A percentile compares a stretch with the other conserved stretches of the same genome.
Evolutionary conservation across 805 yeast species (phyloP).

Genomic region (Maudiozyma serrabonitensis): DNA sequence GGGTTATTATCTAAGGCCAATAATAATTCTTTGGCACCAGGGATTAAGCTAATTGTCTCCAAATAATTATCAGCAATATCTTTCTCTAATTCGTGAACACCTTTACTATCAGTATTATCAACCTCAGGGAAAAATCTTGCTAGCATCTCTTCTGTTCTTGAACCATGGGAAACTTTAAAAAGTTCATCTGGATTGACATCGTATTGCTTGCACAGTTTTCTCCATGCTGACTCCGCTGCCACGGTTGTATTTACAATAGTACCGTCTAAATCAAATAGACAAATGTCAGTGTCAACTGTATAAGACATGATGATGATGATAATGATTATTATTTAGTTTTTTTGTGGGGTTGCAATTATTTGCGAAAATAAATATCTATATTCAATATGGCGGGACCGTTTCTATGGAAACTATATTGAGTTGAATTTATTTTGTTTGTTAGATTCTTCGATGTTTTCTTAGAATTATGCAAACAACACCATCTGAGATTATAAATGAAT

Average conservation of each 20-base stretch:
- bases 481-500: background rate
- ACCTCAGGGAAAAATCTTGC: constrained; percentile 58
- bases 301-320: background rate
- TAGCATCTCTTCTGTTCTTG: constrained; percentile 62
- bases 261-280: constrained; percentile 72
- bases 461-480: too few relatives aligned
- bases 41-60: constrained; percentile 54
- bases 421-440: too few relatives aligned
- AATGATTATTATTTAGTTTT: too few relatives aligned
- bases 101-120: constrained; percentile 43
- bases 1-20: constrained; percentile 35
- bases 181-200: constrained; percentile 54
- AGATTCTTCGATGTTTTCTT: too few relatives aligned
- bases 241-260: constrained; percentile 68
- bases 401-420: too few relatives aligned
- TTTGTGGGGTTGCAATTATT: too few relatives aligned
- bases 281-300: constrained; percentile 8
- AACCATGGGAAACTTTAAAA: constrained; percentile 63
- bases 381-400: too few relatives aligned
- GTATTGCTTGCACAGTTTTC: constrained; percentile 44
- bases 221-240: constrained; percentile 72
- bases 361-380: too few relatives aligned
- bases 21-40: constrained; percentile 57
- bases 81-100: constrained; percentile 48
- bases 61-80: constrained; percentile 57